Percentiles rank a stretch among this genome's conserved stretches.
phyloP scores from a whole-genome alignment of 2,329 filamentous ascomycete species.

The Aureobasidium namibiae region DNA sequence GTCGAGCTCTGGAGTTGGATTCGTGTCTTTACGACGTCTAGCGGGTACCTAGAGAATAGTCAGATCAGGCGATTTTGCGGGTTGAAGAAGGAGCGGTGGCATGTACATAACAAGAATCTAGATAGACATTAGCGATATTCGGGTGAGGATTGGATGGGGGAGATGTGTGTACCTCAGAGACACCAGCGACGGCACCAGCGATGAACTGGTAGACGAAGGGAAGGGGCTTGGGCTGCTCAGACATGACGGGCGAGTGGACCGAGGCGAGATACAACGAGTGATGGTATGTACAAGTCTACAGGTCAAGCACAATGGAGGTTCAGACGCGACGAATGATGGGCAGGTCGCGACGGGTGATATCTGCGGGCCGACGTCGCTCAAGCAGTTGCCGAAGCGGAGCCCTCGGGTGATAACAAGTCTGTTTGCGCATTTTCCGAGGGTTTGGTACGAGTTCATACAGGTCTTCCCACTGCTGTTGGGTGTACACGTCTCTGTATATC shows the following conservation, averaged over 20 bases:
- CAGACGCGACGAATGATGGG: neutral
- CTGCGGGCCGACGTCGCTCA: neutral
- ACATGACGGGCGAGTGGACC: conserved; percentile 28
- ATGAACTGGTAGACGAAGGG: conserved; percentile 93
- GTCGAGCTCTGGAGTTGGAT: conserved; percentile 80
- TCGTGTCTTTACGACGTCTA: conserved; percentile 97
- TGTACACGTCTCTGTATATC: neutral
- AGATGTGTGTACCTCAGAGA: conserved; percentile 70
- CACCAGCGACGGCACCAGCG: conserved; percentile 93
- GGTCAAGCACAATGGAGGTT: neutral
- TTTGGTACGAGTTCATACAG: neutral
- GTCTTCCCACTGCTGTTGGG: neutral
- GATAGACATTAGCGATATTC: neutral
- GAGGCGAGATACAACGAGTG: neutral
- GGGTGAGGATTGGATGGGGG: neutral
- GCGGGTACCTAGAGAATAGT: conserved; percentile 53
- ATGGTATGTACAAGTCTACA: neutral
- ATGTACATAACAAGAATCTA: conserved; percentile 46
- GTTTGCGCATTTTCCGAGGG: neutral
- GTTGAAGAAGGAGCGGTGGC: neutral
- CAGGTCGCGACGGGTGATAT: conserved; percentile 4
- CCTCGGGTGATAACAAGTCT: neutral
- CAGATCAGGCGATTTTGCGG: neutral
- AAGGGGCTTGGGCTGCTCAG: conserved; percentile 58
- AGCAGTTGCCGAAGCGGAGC: neutral